Conservation (phyloP, 2,329 filamentous ascomycete species). For the Colletotrichum graminicola region DNA sequence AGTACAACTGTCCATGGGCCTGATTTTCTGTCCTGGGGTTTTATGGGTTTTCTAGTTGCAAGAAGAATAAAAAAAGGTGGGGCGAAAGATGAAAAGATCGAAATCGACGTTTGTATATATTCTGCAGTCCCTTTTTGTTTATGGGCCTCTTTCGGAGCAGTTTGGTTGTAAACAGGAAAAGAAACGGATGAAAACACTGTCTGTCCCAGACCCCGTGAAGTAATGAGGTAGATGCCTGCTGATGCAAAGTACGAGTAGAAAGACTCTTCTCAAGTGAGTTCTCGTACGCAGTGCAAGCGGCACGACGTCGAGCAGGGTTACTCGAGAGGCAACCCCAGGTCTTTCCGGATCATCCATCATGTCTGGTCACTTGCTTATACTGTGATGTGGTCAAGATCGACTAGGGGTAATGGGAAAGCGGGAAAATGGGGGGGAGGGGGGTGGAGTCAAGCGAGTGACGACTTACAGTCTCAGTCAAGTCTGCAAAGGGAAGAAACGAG, state of each 20-base stretch:
- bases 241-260: background rate
- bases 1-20: background rate
- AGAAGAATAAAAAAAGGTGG: background rate
- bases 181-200: slow-evolving; percentile 1
- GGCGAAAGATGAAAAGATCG: slow-evolving; percentile 25
- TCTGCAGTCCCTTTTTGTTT: slow-evolving; percentile 10
- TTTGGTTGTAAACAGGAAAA: background rate
- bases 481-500: too few species aligned
- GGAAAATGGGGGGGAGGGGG: too few species aligned
- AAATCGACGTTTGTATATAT: slow-evolving; percentile 32
- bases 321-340: background rate
- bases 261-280: background rate
- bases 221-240: too few species aligned
- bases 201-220: too few species aligned
- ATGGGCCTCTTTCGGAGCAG: slow-evolving; percentile 1
- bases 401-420: too few species aligned
- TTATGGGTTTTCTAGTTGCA: slow-evolving; percentile 4
- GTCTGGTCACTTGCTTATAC: background rate
- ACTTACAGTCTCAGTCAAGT: too few species aligned
- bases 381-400: background rate
- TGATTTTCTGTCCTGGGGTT: background rate
- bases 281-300: background rate
- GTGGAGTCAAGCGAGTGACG: too few species aligned
- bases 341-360: background rate
- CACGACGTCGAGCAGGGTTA: background rate